A percentile compares a stretch with the other conserved stretches of the same genome.
Evolutionary conservation across 139 green algal species (phyloP).

Genomic region (Chlorella sp.): DNA sequence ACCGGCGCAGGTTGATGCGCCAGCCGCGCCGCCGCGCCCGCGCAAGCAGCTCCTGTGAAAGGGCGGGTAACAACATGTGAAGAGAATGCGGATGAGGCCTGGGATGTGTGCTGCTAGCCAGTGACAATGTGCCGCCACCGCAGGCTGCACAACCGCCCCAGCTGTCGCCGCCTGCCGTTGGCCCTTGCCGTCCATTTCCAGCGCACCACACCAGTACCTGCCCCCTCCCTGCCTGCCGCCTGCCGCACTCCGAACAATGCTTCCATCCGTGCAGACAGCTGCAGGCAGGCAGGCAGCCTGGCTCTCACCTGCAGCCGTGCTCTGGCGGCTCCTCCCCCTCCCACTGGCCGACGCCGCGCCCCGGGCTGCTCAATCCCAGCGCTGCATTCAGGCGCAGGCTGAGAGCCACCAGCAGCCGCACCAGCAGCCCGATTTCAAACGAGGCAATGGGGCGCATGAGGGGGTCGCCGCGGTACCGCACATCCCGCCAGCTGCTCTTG

Average conservation of each 20-base stretch:
- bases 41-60: slow-evolving; percentile 51
- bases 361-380: slow-evolving; percentile 57
- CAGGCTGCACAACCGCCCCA: too few relatives aligned
- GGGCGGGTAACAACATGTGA: neutral
- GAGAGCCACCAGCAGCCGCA: slow-evolving; percentile 69
- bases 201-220: neutral
- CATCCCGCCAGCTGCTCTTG: slow-evolving; percentile 58
- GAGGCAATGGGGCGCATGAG: slow-evolving; percentile 77
- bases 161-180: too few relatives aligned
- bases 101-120: neutral
- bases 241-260: neutral
- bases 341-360: neutral
- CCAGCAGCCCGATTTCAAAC: slow-evolving; percentile 78
- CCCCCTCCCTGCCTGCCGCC: neutral
- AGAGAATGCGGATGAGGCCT: neutral
- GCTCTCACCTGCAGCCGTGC: slow-evolving; percentile 50
- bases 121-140: too few relatives aligned
- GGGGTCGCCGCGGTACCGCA: slow-evolving; percentile 80
- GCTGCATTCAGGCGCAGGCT: slow-evolving; percentile 54
- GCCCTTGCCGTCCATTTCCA: too few relatives aligned
- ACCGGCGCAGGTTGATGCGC: slow-evolving; percentile 77
- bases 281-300: too few relatives aligned
- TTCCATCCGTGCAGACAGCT: neutral
- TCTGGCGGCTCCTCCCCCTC: slow-evolving; percentile 59
- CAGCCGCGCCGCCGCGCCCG: slow-evolving; percentile 42